phyloP scores from a whole-genome alignment of 176 grass and related monocot genomes.

The Ensete ventricosum region DNA sequence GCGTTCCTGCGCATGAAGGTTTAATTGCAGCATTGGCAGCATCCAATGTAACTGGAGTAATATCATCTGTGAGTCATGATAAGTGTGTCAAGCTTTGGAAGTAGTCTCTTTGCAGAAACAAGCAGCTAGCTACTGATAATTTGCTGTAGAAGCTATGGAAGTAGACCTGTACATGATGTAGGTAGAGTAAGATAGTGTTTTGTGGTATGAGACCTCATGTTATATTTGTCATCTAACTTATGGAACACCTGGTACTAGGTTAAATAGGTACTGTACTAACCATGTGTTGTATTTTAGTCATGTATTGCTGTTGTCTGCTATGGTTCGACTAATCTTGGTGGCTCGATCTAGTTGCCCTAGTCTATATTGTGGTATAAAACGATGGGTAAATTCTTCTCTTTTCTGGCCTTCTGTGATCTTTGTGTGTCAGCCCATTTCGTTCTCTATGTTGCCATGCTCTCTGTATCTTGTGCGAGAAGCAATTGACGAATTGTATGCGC shows the following conservation, averaged over 20 bases:
- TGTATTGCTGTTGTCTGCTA: not conserved
- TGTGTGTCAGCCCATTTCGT: too few species aligned
- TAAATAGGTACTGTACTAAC: not conserved
- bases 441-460: too few species aligned
- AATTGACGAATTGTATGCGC: too few species aligned
- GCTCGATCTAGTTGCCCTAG: not conserved
- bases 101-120: not conserved
- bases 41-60: constrained; percentile 14
- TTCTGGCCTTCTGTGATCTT: too few species aligned
- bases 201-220: not conserved
- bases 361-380: not conserved
- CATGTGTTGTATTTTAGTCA: not conserved
- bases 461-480: too few species aligned
- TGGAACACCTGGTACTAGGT: not conserved
- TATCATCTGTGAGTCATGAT: constrained; percentile 21
- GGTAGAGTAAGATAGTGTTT: not conserved
- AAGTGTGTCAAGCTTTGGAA: constrained; percentile 22
- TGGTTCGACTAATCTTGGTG: not conserved
- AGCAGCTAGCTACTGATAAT: not conserved
- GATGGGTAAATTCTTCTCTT: too few species aligned
- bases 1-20: constrained; percentile 13
- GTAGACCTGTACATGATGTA: not conserved
- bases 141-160: not conserved
- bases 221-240: not conserved
- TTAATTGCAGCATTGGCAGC: constrained; percentile 10